Base-by-base conservation (phyloP, 1,284 basidiomycete genomes). In the Wallemia ichthyophaga region DNA sequence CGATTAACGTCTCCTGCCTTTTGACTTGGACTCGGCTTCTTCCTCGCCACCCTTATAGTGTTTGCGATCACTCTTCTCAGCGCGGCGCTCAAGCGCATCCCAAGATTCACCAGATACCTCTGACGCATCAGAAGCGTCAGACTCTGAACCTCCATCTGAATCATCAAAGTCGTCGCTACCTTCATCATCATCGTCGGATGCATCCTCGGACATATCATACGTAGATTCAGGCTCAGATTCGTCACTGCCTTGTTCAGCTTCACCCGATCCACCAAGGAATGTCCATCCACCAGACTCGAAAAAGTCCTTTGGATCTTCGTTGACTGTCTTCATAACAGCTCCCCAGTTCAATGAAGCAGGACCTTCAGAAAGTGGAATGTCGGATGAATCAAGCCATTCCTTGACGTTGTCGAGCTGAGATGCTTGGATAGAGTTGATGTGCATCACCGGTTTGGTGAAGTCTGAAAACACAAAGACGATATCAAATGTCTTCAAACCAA, bases 261-360 rank as follows among this genome's bases (percentile, higher is more conserved):
- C 76, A 11, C 78, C 79, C n/a, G 74, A 70, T 27, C 79, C 78
- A n/a, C 79, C 76, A 61, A 98, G 75, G 80, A 94, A 96, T 61
- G 73, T 75, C 94, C 94, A 98, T 27, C 94, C 94, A 26, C 89
- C 91, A 60, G 85, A 81, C 63, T 82, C 82, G 79, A 94, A 99
- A 74, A 98, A 99, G 58, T 85, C 86, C 66, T 86, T 82, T 0
- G 94, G 91, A 65, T 85, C 85, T 63, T 95, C 91, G 65, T 92
- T 92, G 71, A 94, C 81, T 27, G 86, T 87, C 71, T 91, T 92
- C 86, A 94, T 94, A 68, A 99, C 95, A 1, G 85, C 85, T 19
- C 82, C 81, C 94, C 94, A 98, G 68, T 95, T 94, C 70, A 96
- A 74, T 71, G 98, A 98, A 72, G 98, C 88, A 1, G 88, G 87